Evolutionary conservation across 257 asterid genomes (phyloP).

Genomic region (Prunella vulgaris): DNA sequence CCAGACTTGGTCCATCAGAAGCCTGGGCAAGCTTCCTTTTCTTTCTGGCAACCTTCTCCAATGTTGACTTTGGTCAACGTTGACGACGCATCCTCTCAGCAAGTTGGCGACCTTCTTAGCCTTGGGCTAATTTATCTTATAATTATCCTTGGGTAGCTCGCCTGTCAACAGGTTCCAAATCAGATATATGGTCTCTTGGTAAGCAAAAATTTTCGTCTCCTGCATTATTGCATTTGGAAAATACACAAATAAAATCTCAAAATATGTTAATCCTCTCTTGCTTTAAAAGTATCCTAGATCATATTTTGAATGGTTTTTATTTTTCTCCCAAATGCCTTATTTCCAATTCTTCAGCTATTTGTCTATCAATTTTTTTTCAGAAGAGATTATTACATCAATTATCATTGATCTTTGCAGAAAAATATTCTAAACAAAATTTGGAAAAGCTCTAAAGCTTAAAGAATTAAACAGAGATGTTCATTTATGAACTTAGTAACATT

Average conservation of each 20-base stretch:
- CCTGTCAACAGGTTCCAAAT: slow-evolving; percentile 94
- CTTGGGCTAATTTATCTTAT: no score
- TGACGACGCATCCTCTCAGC: no score
- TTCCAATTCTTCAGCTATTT: neutral
- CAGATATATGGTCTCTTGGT: slow-evolving; percentile 97
- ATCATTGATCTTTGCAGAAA: neutral
- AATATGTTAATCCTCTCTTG: neutral
- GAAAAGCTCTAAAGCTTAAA: no score
- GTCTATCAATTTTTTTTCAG: neutral
- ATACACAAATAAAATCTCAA: neutral
- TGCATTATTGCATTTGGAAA: slow-evolving; percentile 1
- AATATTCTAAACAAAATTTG: neutral
- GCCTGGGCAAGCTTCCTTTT: no score
- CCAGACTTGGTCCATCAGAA: no score
- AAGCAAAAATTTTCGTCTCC: slow-evolving; percentile 21
- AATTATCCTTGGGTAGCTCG: no score
- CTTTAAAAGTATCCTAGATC: slow-evolving; percentile 6
- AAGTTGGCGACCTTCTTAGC: no score
- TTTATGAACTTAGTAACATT: no score
- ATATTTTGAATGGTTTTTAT: neutral
- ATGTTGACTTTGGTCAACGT: no score
- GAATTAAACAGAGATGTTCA: no score
- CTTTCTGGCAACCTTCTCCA: no score
- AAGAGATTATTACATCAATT: neutral
- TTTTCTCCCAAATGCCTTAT: neutral